Conservation (phyloP, 106 monocot genomes). For the Acorus gramineus region DNA sequence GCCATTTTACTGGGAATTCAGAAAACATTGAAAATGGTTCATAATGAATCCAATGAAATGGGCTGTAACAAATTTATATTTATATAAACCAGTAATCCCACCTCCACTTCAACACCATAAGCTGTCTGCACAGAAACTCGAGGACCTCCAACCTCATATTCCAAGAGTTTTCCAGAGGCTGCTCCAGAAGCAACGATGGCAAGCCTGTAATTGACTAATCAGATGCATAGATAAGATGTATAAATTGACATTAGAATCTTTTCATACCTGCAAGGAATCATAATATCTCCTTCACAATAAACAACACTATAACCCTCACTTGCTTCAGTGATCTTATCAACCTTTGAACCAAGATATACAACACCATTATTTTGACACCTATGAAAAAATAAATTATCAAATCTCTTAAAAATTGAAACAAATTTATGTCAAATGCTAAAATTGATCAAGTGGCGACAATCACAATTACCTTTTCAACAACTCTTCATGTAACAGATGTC, state of each 20-base stretch:
- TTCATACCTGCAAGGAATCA: conserved; percentile 72
- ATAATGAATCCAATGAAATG: too few species aligned
- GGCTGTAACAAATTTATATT: too few species aligned
- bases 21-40: background rate
- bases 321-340: conserved; percentile 85
- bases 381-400: background rate
- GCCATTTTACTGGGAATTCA: background rate
- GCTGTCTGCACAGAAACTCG: conserved; percentile 93
- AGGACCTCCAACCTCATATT: conserved; percentile 95
- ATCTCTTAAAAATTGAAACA: too few species aligned
- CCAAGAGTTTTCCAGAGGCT: conserved; percentile 85
- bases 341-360: conserved; percentile 72
- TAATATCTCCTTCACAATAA: conserved; percentile 49
- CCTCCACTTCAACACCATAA: conserved; percentile 97
- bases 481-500: conserved; percentile 83
- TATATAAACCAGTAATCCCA: conserved; percentile 12
- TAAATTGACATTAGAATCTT: background rate
- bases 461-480: conserved; percentile 64
- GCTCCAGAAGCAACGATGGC: conserved; percentile 96
- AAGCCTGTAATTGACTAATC: conserved; percentile 49
- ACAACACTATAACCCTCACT: conserved; percentile 68
- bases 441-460: background rate
- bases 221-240: background rate
- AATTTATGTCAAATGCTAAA: too few species aligned
- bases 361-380: conserved; percentile 84